Percentiles rank a stretch among this genome's conserved stretches.
phyloP scores from a whole-genome alignment of 257 asterid species.

The Nicotiana tomentosiformis region DNA sequence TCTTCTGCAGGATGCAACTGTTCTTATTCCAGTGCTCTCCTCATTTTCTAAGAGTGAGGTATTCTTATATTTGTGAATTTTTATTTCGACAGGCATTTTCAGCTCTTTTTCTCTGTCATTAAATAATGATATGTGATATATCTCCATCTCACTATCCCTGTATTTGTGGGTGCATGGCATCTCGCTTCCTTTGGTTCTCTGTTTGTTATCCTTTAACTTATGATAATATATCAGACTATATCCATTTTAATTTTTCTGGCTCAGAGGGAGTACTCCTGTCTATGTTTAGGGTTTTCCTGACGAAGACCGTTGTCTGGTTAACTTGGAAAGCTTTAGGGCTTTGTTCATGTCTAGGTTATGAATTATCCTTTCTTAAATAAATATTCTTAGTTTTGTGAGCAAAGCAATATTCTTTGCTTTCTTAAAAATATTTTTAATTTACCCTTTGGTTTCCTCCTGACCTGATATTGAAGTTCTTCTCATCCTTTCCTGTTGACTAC shows the following conservation, averaged over 20 bases:
- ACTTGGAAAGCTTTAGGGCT: background rate
- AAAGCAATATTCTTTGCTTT: background rate
- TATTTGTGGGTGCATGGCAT: background rate
- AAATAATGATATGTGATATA: background rate
- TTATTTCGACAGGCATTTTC: background rate
- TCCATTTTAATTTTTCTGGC: background rate
- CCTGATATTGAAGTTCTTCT: background rate
- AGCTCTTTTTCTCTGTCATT: background rate
- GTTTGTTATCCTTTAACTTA: background rate
- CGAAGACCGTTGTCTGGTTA: background rate
- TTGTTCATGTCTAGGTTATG: background rate
- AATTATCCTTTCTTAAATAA: background rate
- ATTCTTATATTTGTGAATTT: constrained; percentile 8
- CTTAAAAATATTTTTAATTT: background rate
- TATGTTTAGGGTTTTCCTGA: background rate
- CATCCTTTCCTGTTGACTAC: background rate
- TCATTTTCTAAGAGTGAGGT: constrained; percentile 95
- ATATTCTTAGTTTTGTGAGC: background rate
- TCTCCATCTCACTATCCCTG: background rate
- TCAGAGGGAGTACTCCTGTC: background rate
- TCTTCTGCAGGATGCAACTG: constrained; percentile 81
- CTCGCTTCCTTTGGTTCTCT: background rate
- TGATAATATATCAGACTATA: background rate
- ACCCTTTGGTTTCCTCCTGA: background rate
- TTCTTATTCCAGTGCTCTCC: constrained; percentile 84